Evolutionary conservation across 2,329 filamentous ascomycete genomes (phyloP).

Genomic region (Xylariaceae sp.): DNA sequence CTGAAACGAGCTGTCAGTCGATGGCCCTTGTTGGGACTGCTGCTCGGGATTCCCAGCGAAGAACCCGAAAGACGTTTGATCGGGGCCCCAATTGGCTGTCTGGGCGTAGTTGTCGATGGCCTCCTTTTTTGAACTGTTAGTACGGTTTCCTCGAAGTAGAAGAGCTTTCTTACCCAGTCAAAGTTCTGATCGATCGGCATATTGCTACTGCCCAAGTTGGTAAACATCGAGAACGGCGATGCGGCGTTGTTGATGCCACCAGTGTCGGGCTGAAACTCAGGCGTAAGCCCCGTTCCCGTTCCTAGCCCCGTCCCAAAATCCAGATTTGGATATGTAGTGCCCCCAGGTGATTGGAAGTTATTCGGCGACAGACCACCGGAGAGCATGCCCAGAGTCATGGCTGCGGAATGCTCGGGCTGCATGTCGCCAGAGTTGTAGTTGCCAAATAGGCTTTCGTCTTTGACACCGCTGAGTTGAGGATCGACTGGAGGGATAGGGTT

Average conservation of each 20-base stretch:
- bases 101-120: constrained; percentile 56
- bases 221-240: constrained; percentile 52
- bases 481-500: constrained; percentile 31
- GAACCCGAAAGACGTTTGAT: constrained; percentile 46
- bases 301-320: constrained; percentile 32
- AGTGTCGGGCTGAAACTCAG: constrained; percentile 34
- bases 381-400: constrained; percentile 39
- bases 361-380: constrained; percentile 33
- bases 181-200: constrained; percentile 49
- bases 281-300: constrained; percentile 25
- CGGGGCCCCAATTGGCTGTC: constrained; percentile 47
- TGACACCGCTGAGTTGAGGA: constrained; percentile 10
- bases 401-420: constrained; percentile 37
- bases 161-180: constrained; percentile 49
- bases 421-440: constrained; percentile 22
- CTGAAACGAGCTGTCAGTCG: constrained; percentile 24
- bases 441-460: constrained; percentile 22
- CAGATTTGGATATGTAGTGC: constrained; percentile 37
- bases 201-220: constrained; percentile 34
- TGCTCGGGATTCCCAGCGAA: constrained; percentile 34
- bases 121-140: constrained; percentile 36
- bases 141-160: constrained; percentile 1
- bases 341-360: constrained; percentile 33
- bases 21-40: constrained; percentile 23
- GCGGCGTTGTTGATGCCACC: constrained; percentile 29